A percentile compares a stretch with the other conserved stretches of the same genome.
Evolutionary conservation across 1,284 basidiomycete genomes (phyloP).

Genomic region (Mycena sp.): DNA sequence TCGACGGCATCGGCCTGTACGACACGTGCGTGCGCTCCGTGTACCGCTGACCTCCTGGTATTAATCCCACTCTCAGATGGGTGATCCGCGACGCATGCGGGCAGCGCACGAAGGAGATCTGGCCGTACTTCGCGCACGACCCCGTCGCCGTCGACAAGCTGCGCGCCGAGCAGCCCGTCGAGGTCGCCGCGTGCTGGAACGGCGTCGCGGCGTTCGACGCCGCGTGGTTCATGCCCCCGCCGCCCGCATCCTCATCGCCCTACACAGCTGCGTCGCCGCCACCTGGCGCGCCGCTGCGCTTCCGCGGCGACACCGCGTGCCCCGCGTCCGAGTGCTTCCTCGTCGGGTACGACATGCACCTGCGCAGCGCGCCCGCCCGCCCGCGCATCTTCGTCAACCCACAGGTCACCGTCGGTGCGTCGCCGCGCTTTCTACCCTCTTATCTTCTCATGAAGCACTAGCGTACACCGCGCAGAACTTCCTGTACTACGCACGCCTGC

Average conservation of each 20-base stretch:
- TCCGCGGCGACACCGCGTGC: constrained; percentile 28
- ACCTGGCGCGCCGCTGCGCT: constrained; percentile 14
- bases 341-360: constrained; percentile 32
- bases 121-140: constrained; percentile 34
- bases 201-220: constrained; percentile 34
- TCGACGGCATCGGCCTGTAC: constrained; percentile 31
- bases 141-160: constrained; percentile 22
- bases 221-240: constrained; percentile 28
- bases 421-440: neutral
- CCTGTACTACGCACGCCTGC: constrained; percentile 30
- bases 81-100: constrained; percentile 33
- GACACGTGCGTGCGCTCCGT: constrained; percentile 22
- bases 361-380: constrained; percentile 27
- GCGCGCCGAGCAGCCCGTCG: constrained; percentile 25
- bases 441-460: neutral
- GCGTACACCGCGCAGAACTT: constrained; percentile 32
- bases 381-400: constrained; percentile 32
- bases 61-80: constrained; percentile 17
- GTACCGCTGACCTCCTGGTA: neutral
- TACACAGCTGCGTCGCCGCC: neutral
- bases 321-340: constrained; percentile 32
- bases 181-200: constrained; percentile 34
- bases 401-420: constrained; percentile 28
- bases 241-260: neutral
- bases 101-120: constrained; percentile 32